Conservation (phyloP, 192 early-diverging fungal genomes). For the Backusella circina region DNA sequence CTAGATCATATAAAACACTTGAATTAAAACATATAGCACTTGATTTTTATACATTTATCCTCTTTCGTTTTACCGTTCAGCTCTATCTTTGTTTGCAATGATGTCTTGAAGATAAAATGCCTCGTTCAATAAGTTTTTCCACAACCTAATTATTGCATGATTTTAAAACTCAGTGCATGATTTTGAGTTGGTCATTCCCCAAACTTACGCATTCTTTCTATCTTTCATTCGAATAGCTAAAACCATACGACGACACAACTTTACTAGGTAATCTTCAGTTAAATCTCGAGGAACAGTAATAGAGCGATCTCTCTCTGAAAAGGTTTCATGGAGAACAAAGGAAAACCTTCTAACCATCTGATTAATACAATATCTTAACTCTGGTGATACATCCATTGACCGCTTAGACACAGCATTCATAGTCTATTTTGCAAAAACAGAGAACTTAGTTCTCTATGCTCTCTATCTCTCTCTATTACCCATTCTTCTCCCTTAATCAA, state of each 20-base stretch:
- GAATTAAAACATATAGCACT: neutral
- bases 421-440: constrained; percentile 5
- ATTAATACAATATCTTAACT: constrained; percentile 13
- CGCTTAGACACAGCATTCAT: constrained; percentile 26
- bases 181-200: neutral
- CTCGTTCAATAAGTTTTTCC: constrained; percentile 65
- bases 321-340: constrained; percentile 16
- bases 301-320: constrained; percentile 15
- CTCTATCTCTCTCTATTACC: neutral
- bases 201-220: constrained; percentile 67
- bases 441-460: neutral
- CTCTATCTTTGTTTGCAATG: constrained; percentile 60
- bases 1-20: neutral
- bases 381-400: neutral
- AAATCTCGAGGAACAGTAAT: constrained; percentile 48
- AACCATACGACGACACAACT: constrained; percentile 70
- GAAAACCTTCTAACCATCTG: constrained; percentile 27
- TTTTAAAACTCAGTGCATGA: neutral
- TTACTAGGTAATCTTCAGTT: constrained; percentile 61
- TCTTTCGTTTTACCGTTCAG: constrained; percentile 48
- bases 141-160: constrained; percentile 47
- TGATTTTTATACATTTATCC: neutral
- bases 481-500: neutral
- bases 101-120: constrained; percentile 87
- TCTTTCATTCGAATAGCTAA: constrained; percentile 64